Evolutionary conservation across 352 stramenopile species (phyloP).

Genomic region (Globisporangium megalacanthum): DNA sequence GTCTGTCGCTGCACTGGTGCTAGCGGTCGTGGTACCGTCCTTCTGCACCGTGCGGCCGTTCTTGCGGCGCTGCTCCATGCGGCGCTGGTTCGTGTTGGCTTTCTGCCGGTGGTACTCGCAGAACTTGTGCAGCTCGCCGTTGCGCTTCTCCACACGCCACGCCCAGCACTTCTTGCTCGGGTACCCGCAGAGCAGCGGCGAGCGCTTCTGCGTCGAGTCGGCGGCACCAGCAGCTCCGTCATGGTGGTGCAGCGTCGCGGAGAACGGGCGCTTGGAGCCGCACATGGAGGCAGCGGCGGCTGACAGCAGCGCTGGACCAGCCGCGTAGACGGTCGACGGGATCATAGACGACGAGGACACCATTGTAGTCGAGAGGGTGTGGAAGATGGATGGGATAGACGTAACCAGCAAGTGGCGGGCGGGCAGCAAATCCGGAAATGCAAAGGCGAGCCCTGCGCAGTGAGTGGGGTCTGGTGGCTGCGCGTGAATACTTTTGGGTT

Average conservation of each 20-base stretch:
- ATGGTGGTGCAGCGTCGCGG: conserved; percentile 7
- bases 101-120: conserved; percentile 84
- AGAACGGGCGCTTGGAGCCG: conserved; percentile 13
- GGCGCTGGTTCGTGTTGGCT: conserved; percentile 79
- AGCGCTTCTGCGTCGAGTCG: conserved; percentile 35
- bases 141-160: conserved; percentile 73
- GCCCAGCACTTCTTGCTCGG: conserved; percentile 85
- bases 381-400: too few species aligned
- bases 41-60: conserved; percentile 27
- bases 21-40: not conserved
- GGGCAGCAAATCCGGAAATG: not conserved
- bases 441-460: too few species aligned
- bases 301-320: conserved; percentile 7
- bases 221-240: not conserved
- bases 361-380: not conserved
- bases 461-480: too few species aligned
- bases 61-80: conserved; percentile 79
- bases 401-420: too few species aligned
- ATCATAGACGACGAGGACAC: not conserved
- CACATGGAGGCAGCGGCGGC: conserved; percentile 3
- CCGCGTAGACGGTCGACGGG: not conserved
- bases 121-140: conserved; percentile 82
- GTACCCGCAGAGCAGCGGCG: conserved; percentile 58
- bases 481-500: too few species aligned
- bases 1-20: conserved; percentile 14